Percentiles rank a stretch among this genome's conserved stretches.
phyloP scores from a whole-genome alignment of 2,329 filamentous ascomycete genomes.

The Cytospora leucostoma region DNA sequence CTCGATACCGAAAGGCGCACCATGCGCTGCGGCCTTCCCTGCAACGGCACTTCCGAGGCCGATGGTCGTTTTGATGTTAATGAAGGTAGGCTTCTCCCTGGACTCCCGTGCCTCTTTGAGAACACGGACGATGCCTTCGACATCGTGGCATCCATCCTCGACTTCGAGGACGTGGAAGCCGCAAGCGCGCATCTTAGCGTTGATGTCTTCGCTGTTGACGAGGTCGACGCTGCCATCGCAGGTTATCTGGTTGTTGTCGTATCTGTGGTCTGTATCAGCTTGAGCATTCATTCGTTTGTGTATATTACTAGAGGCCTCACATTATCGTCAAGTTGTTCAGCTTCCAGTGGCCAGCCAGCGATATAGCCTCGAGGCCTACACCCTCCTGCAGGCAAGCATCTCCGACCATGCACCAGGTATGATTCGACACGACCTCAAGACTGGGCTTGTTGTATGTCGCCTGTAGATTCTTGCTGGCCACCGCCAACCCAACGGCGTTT shows the following conservation, averaged over 20 bases:
- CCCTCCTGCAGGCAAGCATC: conserved; percentile 59
- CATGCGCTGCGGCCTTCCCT: conserved; percentile 55
- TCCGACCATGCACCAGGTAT: conserved; percentile 56
- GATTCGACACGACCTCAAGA: conserved; percentile 50
- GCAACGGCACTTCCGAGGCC: conserved; percentile 50
- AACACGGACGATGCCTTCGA: conserved; percentile 48
- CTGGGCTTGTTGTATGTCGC: conserved; percentile 53
- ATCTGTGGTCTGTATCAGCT: conserved; percentile 31
- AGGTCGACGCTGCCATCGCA: conserved; percentile 57
- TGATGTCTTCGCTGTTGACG: conserved; percentile 56
- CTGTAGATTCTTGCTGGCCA: conserved; percentile 54
- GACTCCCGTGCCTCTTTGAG: conserved; percentile 44
- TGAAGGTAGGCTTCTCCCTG: conserved; percentile 53
- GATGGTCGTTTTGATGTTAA: conserved; percentile 60
- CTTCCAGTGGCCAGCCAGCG: conserved; percentile 52
- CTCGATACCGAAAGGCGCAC: conserved; percentile 56
- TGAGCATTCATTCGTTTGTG: not conserved
- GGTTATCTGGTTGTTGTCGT: conserved; percentile 60
- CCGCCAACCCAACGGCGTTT: conserved; percentile 58
- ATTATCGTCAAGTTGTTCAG: conserved; percentile 56
- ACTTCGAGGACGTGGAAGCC: conserved; percentile 57
- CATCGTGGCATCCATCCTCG: conserved; percentile 49
- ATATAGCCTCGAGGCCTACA: conserved; percentile 55
- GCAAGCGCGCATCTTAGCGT: conserved; percentile 54
- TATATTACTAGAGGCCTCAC: not conserved